Percentiles rank a stretch among this genome's conserved stretches.
Evolutionary conservation across 1,139 yeast genomes (phyloP).

Genomic region (Trichomonascaceae sp.): DNA sequence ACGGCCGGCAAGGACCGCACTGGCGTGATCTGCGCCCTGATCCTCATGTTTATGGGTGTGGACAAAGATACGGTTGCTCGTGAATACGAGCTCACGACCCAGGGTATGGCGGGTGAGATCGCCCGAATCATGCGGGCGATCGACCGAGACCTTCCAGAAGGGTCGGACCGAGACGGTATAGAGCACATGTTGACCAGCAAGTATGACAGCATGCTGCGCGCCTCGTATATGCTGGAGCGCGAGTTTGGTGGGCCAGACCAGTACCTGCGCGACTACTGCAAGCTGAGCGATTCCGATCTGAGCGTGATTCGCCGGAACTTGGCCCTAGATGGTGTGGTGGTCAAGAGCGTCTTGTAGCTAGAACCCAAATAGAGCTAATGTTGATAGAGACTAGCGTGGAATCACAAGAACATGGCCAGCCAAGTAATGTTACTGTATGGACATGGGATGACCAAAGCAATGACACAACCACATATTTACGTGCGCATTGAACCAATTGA

Average conservation of each 20-base stretch:
- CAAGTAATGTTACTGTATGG: too few relatives aligned
- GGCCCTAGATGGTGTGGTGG: conserved; percentile 16
- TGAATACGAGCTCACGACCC: conserved; percentile 62
- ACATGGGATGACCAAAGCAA: too few relatives aligned
- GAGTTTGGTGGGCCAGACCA: conserved; percentile 44
- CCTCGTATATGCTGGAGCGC: conserved; percentile 37
- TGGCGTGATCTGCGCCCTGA: conserved; percentile 58
- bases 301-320: conserved; percentile 35
- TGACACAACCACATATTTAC: too few relatives aligned
- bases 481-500: too few relatives aligned
- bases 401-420: too few relatives aligned
- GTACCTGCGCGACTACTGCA: conserved; percentile 38
- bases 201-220: conserved; percentile 60
- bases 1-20: conserved; percentile 86
- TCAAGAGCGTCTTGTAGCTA: too few relatives aligned
- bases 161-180: conserved; percentile 28
- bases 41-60: conserved; percentile 51
- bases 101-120: conserved; percentile 34
- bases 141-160: conserved; percentile 7
- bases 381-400: too few relatives aligned
- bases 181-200: conserved; percentile 49
- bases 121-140: conserved; percentile 13
- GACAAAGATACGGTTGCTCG: conserved; percentile 52
- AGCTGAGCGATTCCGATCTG: conserved; percentile 39
- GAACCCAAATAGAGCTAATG: too few relatives aligned